These are phyloP conservation scores for Akanthomyces dipterigenus DNA, from an alignment of 2,329 filamentous ascomycete species.

Conservation along the genomic window DNA sequence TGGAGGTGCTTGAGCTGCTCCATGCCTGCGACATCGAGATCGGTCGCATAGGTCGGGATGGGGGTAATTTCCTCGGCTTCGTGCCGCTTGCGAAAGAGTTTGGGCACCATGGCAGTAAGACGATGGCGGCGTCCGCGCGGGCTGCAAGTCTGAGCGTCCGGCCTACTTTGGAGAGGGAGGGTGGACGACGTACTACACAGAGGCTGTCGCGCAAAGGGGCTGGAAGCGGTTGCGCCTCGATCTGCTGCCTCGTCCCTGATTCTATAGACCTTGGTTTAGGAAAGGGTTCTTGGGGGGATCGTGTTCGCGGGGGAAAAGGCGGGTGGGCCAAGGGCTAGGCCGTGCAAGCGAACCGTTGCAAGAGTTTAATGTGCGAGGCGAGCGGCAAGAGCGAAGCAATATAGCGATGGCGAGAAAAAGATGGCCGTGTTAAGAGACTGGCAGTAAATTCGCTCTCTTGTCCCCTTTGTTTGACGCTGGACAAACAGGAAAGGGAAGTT, in stretches of 20 bases:
- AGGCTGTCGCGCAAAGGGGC: neutral
- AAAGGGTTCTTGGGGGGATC: neutral
- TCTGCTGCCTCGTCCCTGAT: too few relatives aligned
- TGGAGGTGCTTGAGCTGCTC: conserved; percentile 41
- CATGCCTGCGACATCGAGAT: conserved; percentile 34
- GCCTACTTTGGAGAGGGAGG: neutral
- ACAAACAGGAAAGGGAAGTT: too few relatives aligned
- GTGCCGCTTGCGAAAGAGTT: conserved; percentile 39
- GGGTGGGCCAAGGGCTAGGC: neutral
- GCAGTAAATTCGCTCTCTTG: too few relatives aligned
- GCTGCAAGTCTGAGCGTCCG: neutral
- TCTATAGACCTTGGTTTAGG: neutral
- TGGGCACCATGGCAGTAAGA: conserved; percentile 18
- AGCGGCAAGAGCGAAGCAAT: neutral
- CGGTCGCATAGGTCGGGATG: conserved; percentile 31
- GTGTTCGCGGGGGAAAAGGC: neutral
- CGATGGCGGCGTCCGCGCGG: neutral
- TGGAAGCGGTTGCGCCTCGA: too few relatives aligned
- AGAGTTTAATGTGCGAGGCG: neutral
- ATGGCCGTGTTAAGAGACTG: too few relatives aligned
- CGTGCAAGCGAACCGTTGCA: neutral
- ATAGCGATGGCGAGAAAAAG: too few relatives aligned
- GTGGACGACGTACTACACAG: neutral
- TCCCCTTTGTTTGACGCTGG: too few relatives aligned
- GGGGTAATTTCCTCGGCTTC: conserved; percentile 40